Base-by-base conservation (phyloP, 257 asterid species). In the Salvia rosmarinus region DNA sequence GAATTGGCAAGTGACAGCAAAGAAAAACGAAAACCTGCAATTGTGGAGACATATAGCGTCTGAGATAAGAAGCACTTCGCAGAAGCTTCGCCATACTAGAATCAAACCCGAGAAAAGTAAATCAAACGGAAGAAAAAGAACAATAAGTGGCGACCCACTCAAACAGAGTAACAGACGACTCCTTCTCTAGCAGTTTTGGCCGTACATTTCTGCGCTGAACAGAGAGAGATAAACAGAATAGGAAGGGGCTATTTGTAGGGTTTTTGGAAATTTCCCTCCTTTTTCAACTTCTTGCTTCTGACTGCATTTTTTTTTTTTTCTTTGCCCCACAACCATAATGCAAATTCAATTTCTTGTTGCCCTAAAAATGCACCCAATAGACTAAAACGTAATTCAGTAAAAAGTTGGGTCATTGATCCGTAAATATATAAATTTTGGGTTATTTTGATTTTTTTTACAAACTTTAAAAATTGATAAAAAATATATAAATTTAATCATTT, bases 61-160 rank as follows among this genome's bases (percentile, higher is more conserved):
- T 70, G 67, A 82, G 68, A 73, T 67, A 77, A 78, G 85, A 72
- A 58, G 82, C 56, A 50, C 63, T 65, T 21, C 85, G 79, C 13
- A 82, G 68, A 63, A 86, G 72, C 79, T 83, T 72, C 63, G 89
- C 83, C 92, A 84, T 86, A 2, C 25, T 30, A 51, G 71, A 47
- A 0, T 50, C 52, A 13, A 62, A 49, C 5, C 44, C 30, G 9
- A 3, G 5, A 34, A 13, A 50, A 7, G 30, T 12, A 50, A 62
- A 12, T 6, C 28, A 12, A 19, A 35, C 4, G 14, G 37, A 16
- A 40, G 23, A 37, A 23, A 13, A 43, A 3, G 9, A 20, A 14
- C n/a, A 14, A 50, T 32, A 40, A 71, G 44, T 61, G 13, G 28
- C 23, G 30, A 47, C 40, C 62, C 46, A 12, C 62, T 46, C 59